A percentile compares a stretch with the other conserved stretches of the same genome.
Evolutionary conservation across 306 rosid genomes (phyloP).

Genomic region (Rubus parviflorus): DNA sequence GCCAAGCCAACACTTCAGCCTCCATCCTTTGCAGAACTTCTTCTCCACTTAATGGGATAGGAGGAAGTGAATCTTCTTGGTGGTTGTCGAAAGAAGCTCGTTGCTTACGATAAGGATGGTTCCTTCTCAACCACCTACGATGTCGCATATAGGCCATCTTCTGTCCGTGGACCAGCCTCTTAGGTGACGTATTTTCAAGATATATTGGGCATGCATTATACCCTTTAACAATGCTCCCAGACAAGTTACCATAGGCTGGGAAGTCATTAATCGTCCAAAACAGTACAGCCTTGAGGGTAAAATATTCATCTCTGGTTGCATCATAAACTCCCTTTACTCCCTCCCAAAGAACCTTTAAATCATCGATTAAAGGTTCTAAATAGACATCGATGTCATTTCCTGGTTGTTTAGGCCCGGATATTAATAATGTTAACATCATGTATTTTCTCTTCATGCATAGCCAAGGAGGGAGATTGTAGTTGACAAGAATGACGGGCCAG

Average conservation of each 20-base stretch:
- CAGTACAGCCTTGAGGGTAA: not conserved
- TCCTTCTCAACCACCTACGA: not conserved
- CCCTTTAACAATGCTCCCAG: not conserved
- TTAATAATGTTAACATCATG: not conserved
- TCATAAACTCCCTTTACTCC: not conserved
- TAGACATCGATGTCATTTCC: slow-evolving; percentile 19
- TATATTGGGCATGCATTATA: not conserved
- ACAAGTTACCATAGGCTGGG: not conserved
- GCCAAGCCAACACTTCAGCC: not conserved
- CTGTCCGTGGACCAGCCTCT: too few relatives aligned
- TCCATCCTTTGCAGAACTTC: not conserved
- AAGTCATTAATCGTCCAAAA: not conserved
- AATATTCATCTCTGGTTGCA: not conserved
- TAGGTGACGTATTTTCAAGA: too few relatives aligned
- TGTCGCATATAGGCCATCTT: not conserved
- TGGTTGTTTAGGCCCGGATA: slow-evolving; percentile 25
- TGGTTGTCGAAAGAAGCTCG: too few relatives aligned
- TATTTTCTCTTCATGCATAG: too few relatives aligned
- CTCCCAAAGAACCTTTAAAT: not conserved
- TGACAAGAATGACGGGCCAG: too few relatives aligned
- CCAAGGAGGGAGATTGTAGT: too few relatives aligned
- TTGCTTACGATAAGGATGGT: not conserved
- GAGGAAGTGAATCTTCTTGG: too few relatives aligned
- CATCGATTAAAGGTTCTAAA: not conserved
- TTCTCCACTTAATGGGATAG: too few relatives aligned